Percentiles rank a stretch among this genome's conserved stretches.
Conservation (phyloP, 257 asterid species). For the Solanum phureja region DNA sequence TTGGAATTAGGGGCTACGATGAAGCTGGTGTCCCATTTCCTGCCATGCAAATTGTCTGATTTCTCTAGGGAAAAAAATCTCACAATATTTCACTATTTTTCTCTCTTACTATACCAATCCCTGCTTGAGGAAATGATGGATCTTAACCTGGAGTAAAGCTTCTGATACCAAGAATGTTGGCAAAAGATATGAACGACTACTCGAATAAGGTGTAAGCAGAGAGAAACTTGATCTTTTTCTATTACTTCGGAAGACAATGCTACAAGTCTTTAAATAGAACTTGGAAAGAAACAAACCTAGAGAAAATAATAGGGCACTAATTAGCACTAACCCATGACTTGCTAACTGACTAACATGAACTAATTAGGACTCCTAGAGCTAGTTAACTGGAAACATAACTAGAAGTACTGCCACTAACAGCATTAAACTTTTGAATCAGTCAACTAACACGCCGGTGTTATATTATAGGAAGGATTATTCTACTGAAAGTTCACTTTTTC, state of each 20-base stretch:
- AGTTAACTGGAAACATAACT: neutral
- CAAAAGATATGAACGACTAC: too few relatives aligned
- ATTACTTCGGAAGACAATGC: neutral
- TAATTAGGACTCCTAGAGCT: neutral
- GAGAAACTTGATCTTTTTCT: neutral
- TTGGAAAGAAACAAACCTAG: neutral
- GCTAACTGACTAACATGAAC: neutral
- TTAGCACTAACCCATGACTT: neutral
- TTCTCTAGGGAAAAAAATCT: neutral
- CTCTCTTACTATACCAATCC: neutral
- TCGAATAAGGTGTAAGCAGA: too few relatives aligned
- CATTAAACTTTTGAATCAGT: neutral
- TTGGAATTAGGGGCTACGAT: neutral
- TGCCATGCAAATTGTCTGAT: neutral
- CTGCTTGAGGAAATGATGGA: neutral
- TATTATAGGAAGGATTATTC: neutral
- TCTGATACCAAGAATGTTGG: neutral
- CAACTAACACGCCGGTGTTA: neutral
- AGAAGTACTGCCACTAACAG: neutral
- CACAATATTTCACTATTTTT: neutral
- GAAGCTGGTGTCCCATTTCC: neutral
- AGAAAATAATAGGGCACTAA: neutral
- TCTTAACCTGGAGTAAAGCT: neutral
- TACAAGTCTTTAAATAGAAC: neutral
- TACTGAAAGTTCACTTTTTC: conserved; percentile 3